Conservation (phyloP, 179 eudicot genomes). For the Spinacia oleracea region DNA sequence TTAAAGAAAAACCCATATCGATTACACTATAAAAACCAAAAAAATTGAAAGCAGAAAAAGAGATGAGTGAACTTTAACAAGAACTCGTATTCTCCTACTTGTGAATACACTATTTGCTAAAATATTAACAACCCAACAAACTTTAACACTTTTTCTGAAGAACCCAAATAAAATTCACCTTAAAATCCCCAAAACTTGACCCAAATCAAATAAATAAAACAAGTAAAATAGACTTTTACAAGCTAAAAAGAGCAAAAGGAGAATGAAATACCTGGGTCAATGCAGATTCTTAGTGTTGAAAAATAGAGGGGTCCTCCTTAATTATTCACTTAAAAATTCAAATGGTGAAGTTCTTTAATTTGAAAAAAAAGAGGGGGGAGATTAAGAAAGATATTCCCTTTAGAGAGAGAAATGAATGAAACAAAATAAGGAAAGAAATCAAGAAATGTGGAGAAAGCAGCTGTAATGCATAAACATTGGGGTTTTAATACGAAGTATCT, state of each 20-base stretch:
- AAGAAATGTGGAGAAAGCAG: not conserved
- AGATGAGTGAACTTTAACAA: not conserved
- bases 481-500: not conserved
- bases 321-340: not conserved
- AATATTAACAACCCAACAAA: not conserved
- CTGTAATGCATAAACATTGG: constrained; percentile 10
- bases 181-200: not conserved
- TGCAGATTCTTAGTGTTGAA: not conserved
- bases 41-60: not conserved
- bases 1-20: constrained; percentile 1
- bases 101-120: not conserved
- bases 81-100: not conserved
- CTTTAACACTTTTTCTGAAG: not conserved
- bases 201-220: not conserved
- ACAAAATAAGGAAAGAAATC: constrained; percentile 14
- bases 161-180: not conserved
- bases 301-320: not conserved
- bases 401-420: constrained; percentile 1
- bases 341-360: constrained; percentile 4
- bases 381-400: constrained; percentile 13
- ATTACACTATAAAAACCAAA: not conserved
- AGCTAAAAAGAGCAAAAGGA: not conserved
- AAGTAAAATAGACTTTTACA: not conserved
- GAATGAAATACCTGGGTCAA: constrained; percentile 22
- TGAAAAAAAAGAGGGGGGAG: not conserved